Evolutionary conservation across 129 eudicot genomes (phyloP), one percentile per base, ranked within the genome.

Genomic region (Centella asiatica): DNA sequence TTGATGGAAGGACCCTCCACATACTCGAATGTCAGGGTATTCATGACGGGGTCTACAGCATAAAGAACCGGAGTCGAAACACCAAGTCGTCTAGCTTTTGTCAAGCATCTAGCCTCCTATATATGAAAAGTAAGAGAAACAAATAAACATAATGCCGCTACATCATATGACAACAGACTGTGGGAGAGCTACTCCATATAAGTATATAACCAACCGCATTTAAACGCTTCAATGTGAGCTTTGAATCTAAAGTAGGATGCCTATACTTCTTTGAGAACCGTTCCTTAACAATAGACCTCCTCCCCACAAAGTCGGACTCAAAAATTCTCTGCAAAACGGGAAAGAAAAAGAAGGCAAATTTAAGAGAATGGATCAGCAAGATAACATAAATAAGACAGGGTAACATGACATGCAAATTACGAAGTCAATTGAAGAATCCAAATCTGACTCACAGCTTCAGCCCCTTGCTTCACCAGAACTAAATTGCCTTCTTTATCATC

Each of bases 51-150:
- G 65, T 87, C 99, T 8, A 88, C 92, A 10, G 96, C 85, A 68
- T 78, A 93, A 37, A 93, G 86, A 51, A 78, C 92, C 7, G 99
- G 99, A 52, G 96, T 93, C 33, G 67, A 57, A 73, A 90, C 95
- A 40, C 98, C 98, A 66, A 90, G 90, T 65, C 81, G 79, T 74
- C 98, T 81, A 47, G 98, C 95, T 72, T 90, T 90, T 60, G 98
- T 82, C 88, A 84, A 71, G 73, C 95, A 90, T 76, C 98, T 84
- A 26, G 98, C 98, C 68, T 90, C 98, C 98, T 87, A 73, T 6
- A 34, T 18, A 9, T 13, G 15, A 15, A 57, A 61, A 45, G 45
- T 71, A 40, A 73, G 63, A 54, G 46, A 49, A 54, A 33, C 26
- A 36, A 19, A 32, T 4, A 63, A 7, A 11, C 25, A 31, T 42